phyloP scores from a whole-genome alignment of 129 eudicot species.

The Flaveria bidentis region DNA sequence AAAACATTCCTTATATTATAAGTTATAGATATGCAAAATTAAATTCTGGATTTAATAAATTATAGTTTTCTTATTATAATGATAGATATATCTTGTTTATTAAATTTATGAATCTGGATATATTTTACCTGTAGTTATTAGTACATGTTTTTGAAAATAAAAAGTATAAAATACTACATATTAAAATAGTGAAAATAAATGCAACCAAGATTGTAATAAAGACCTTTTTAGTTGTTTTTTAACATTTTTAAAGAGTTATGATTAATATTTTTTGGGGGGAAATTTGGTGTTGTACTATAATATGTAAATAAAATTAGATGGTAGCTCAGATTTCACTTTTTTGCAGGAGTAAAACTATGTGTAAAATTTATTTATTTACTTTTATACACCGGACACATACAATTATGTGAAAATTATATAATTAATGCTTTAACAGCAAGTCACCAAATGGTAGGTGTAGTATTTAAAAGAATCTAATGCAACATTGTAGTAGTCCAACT shows the following conservation, averaged over 20 bases:
- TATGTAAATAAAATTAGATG: not conserved
- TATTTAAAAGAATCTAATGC: not conserved
- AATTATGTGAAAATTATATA: not conserved
- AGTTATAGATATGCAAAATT: not conserved
- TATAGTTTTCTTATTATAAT: not conserved
- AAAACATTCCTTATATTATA: too few relatives aligned
- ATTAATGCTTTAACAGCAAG: not conserved
- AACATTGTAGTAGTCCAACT: not conserved
- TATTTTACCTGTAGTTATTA: not conserved
- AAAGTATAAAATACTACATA: too few relatives aligned
- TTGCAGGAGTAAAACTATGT: not conserved
- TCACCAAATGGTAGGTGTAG: constrained; percentile 8
- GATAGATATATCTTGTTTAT: too few relatives aligned
- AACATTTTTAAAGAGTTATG: not conserved
- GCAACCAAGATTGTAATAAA: not conserved
- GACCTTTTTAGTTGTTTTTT: not conserved
- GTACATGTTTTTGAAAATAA: too few relatives aligned
- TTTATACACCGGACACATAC: not conserved
- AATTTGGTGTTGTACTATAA: not conserved
- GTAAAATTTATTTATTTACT: not conserved
- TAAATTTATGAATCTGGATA: not conserved
- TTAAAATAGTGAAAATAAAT: too few relatives aligned
- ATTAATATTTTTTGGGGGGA: not conserved
- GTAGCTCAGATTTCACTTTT: not conserved
- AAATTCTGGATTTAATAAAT: not conserved